phyloP scores from a whole-genome alignment of 2,329 filamentous ascomycete genomes.

The Alternaria consortialis region DNA sequence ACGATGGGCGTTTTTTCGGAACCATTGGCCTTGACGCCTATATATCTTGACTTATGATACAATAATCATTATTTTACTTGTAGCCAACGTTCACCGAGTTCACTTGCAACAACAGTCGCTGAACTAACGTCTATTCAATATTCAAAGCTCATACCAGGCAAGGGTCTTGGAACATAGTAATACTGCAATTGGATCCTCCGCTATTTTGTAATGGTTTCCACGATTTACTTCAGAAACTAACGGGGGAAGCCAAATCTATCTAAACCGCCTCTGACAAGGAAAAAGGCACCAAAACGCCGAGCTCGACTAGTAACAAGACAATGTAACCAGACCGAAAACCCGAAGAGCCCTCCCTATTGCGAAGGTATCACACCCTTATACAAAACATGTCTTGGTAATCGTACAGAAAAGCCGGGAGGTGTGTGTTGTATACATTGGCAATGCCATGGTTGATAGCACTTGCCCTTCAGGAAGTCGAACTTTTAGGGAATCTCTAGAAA shows the following conservation, averaged over 20 bases:
- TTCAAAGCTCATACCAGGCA: neutral
- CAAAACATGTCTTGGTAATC: slow-evolving; percentile 17
- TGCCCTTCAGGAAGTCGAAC: slow-evolving; percentile 6
- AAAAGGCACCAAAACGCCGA: slow-evolving; percentile 11
- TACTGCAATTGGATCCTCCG: neutral
- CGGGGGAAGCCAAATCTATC: neutral
- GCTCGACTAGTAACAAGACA: slow-evolving; percentile 15
- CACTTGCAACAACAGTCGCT: neutral
- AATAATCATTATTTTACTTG: neutral
- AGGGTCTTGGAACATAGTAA: neutral
- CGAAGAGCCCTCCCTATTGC: neutral
- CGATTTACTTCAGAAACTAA: neutral
- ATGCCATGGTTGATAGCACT: neutral
- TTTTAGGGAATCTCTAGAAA: slow-evolving; percentile 11
- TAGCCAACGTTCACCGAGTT: neutral
- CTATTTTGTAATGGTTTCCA: neutral
- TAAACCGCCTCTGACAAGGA: neutral
- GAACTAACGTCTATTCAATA: neutral
- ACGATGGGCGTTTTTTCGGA: neutral
- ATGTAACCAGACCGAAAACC: slow-evolving; percentile 10
- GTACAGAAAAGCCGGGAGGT: slow-evolving; percentile 14
- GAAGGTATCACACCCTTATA: slow-evolving; percentile 17
- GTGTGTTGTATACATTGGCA: slow-evolving; percentile 5
- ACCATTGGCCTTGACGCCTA: neutral
- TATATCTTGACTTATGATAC: neutral